Evolutionary conservation across 2,329 filamentous ascomycete genomes (phyloP).

Genomic region (Fusarium metavorans): DNA sequence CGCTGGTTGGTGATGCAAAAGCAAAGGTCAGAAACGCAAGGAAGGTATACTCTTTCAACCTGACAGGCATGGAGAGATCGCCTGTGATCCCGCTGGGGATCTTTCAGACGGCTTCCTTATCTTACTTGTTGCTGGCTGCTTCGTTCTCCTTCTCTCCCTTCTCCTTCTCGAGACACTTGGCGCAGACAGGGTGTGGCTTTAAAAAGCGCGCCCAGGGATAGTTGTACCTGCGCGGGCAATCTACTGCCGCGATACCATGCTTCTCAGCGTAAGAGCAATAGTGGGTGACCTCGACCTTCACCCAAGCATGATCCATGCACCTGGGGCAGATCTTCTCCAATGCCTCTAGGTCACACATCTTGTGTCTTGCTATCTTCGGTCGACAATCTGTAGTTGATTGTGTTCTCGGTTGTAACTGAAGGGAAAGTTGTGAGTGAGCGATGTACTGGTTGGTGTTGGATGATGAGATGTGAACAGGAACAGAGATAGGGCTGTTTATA

Average conservation of each 20-base stretch:
- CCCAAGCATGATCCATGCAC: background rate
- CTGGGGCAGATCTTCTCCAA: background rate
- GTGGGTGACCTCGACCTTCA: background rate
- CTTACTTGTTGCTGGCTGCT: background rate
- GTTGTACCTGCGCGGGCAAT: background rate
- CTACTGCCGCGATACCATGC: background rate
- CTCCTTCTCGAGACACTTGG: background rate
- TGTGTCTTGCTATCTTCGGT: background rate
- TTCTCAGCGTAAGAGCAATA: background rate
- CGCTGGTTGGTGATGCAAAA: constrained; percentile 5
- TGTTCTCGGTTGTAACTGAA: background rate
- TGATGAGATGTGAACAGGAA: background rate
- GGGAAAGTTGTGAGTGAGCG: background rate
- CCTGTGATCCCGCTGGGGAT: background rate
- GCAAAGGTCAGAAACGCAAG: background rate
- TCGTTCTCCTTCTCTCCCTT: background rate
- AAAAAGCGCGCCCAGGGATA: background rate
- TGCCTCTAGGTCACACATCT: background rate
- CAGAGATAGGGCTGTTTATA: background rate
- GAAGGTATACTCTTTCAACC: background rate
- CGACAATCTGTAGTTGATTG: background rate
- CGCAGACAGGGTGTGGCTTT: background rate
- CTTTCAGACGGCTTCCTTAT: background rate
- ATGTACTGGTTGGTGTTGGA: background rate
- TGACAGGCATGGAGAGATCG: background rate